Percentiles rank a stretch among this genome's conserved stretches.
Evolutionary conservation across 331 rosid genomes (phyloP).

Genomic region (Malus hybrid): DNA sequence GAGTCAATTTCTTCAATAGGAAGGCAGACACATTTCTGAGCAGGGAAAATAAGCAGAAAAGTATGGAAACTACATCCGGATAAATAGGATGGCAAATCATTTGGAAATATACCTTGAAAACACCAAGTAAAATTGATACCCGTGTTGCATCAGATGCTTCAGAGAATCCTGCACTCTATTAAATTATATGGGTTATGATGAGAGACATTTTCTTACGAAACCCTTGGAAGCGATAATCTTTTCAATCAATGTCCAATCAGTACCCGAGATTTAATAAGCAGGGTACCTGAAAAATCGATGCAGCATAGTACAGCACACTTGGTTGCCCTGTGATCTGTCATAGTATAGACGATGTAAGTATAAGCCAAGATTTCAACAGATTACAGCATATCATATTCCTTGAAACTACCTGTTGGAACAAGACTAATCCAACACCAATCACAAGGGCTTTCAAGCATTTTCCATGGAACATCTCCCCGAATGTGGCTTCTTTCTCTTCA

Average conservation of each 20-base stretch:
- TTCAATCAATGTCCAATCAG: conserved; percentile 4
- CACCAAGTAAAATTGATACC: conserved; percentile 81
- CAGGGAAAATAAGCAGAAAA: background rate
- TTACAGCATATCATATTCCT: conserved; percentile 12
- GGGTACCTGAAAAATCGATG: conserved; percentile 80
- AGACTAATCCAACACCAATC: conserved; percentile 75
- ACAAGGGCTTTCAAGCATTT: conserved; percentile 71
- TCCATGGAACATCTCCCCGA: conserved; percentile 69
- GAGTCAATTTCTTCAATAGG: background rate
- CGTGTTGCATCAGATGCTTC: conserved; percentile 94
- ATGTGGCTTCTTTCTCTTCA: conserved; percentile 52
- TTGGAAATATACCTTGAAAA: conserved; percentile 51
- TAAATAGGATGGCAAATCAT: background rate
- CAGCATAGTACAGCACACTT: conserved; percentile 96
- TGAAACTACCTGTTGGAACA: conserved; percentile 87
- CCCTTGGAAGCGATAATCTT: background rate
- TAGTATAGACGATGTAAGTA: conserved; percentile 1
- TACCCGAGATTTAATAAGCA: conserved; percentile 17
- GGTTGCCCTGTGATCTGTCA: conserved; percentile 98
- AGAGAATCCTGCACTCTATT: conserved; percentile 89
- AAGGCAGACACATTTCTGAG: background rate
- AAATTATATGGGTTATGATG: conserved; percentile 18
- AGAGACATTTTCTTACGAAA: background rate
- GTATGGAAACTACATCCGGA: background rate
- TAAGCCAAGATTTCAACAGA: conserved; percentile 21